phyloP scores from a whole-genome alignment of 768 basidiomycete species.

The Piloderma croceum region DNA sequence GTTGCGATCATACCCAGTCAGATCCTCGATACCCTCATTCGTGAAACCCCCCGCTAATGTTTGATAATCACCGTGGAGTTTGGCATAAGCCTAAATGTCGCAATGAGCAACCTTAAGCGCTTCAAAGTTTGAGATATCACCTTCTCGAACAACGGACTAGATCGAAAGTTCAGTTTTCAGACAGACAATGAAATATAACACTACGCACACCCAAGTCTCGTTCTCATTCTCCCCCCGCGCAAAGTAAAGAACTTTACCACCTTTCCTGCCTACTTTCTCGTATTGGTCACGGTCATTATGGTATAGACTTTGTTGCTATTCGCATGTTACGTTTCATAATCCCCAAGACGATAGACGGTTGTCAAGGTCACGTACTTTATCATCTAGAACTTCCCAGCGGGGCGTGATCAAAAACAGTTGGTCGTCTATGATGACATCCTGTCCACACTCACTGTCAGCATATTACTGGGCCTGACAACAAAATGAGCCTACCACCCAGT shows the following conservation, averaged over 20 bases:
- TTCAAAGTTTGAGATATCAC: too few species aligned
- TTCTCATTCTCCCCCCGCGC: constrained; percentile 41
- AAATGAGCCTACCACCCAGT: constrained; percentile 50
- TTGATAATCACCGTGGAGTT: constrained; percentile 48
- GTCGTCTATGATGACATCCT: constrained; percentile 57
- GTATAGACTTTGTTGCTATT: constrained; percentile 38
- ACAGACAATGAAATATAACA: too few species aligned
- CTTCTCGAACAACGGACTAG: constrained; percentile 53
- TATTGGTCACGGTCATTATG: constrained; percentile 46
- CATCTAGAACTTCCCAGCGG: not conserved
- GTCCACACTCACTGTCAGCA: too few species aligned
- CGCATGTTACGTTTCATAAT: constrained; percentile 44
- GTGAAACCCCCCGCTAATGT: constrained; percentile 36
- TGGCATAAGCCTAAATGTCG: too few species aligned
- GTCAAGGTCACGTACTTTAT: not conserved
- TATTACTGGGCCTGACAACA: too few species aligned
- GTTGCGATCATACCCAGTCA: constrained; percentile 45
- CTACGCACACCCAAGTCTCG: constrained; percentile 57
- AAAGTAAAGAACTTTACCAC: constrained; percentile 44
- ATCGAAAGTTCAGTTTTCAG: too few species aligned
- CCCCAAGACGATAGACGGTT: constrained; percentile 47
- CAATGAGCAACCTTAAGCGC: too few species aligned
- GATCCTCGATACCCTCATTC: constrained; percentile 51
- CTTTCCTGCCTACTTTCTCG: constrained; percentile 39
- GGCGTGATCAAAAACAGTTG: constrained; percentile 20